Evolutionary conservation across 371 early-diverging fungal species (phyloP).

Genomic region (Syncephalis plumigaleata): DNA sequence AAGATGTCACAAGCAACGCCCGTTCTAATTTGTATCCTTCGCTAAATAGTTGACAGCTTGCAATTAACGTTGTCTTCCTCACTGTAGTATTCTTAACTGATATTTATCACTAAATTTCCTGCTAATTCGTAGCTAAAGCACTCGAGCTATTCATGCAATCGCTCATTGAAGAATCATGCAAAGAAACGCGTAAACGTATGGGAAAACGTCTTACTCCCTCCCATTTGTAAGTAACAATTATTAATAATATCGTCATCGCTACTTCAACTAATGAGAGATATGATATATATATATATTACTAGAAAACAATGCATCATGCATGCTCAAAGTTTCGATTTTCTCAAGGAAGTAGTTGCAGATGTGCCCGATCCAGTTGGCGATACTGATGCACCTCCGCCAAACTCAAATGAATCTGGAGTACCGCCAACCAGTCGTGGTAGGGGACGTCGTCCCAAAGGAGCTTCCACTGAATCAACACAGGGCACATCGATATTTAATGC

Average conservation of each 20-base stretch:
- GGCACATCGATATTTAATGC: no score
- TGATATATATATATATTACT: conserved; percentile 3
- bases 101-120: not conserved
- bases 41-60: conserved; percentile 10
- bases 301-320: conserved; percentile 73
- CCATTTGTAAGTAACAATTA: conserved; percentile 48
- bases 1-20: conserved; percentile 98
- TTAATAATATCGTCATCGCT: not conserved
- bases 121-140: conserved; percentile 48
- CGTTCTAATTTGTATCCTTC: conserved; percentile 68
- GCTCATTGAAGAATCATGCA: conserved; percentile 69
- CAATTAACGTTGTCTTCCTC: not conserved
- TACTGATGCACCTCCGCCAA: not conserved
- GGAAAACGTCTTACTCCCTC: conserved; percentile 69
- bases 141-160: conserved; percentile 89
- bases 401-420: no score
- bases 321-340: conserved; percentile 83
- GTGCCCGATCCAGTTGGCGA: conserved; percentile 54
- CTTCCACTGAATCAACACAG: no score
- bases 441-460: no score
- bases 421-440: no score
- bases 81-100: not conserved
- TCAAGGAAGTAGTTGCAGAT: conserved; percentile 71
- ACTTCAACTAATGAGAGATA: conserved; percentile 3
- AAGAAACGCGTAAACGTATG: conserved; percentile 57